A percentile compares a stretch with the other conserved stretches of the same genome.
Conservation (phyloP, 2,329 filamentous ascomycete genomes). For the Fusarium compactum region DNA sequence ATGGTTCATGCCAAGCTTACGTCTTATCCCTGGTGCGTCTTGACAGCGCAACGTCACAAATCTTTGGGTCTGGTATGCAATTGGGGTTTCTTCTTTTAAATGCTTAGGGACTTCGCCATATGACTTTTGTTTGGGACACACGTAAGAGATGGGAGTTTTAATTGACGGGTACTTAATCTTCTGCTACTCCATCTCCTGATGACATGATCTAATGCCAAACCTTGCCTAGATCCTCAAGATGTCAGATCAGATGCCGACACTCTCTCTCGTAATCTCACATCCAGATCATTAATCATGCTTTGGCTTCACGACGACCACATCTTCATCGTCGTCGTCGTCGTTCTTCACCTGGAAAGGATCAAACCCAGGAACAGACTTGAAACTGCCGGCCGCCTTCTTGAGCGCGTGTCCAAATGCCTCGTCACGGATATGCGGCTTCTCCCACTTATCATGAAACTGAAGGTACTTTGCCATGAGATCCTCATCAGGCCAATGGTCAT, state of each 20-base stretch:
- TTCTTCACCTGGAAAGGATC: not conserved
- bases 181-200: not conserved
- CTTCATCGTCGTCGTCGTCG: not conserved
- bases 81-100: not conserved
- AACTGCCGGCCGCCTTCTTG: not conserved
- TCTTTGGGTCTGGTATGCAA: not conserved
- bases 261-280: not conserved
- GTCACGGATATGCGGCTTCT: not conserved
- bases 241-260: not conserved
- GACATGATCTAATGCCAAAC: not conserved
- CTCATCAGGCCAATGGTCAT: not conserved
- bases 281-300: not conserved
- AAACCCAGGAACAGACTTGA: not conserved
- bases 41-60: not conserved
- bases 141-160: not conserved
- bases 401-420: not conserved
- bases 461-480: not conserved
- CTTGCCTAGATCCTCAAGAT: too few relatives aligned
- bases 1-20: not conserved
- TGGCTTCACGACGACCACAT: not conserved
- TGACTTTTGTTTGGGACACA: not conserved
- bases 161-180: fast-evolving
- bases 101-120: not conserved
- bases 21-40: not conserved
- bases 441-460: not conserved